Evolutionary conservation across 2,329 filamentous ascomycete species (phyloP).

Genomic region (Penicillium olsonii): DNA sequence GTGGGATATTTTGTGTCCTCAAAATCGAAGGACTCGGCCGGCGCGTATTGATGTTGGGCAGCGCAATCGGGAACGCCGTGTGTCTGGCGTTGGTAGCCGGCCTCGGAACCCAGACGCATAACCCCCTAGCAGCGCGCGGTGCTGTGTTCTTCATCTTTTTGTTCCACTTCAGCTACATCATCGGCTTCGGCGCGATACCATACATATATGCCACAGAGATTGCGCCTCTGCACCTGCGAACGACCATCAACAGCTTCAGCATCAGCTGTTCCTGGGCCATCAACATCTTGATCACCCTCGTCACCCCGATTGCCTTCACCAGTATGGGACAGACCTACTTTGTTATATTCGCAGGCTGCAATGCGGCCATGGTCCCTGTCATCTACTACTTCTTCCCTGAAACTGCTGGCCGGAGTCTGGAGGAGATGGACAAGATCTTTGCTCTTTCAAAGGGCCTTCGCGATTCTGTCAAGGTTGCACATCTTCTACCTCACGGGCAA

Average conservation of each 20-base stretch:
- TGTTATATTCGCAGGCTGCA: constrained; percentile 21
- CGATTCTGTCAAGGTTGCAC: constrained; percentile 19
- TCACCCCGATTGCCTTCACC: constrained; percentile 25
- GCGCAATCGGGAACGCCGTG: constrained; percentile 19
- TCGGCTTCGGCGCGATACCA: constrained; percentile 26
- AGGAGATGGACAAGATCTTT: constrained; percentile 27
- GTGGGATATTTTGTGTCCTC: constrained; percentile 20
- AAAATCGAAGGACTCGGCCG: constrained; percentile 21
- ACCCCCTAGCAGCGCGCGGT: constrained; percentile 17
- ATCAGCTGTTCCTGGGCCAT: constrained; percentile 24
- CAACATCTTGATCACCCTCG: constrained; percentile 22
- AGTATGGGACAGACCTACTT: constrained; percentile 23
- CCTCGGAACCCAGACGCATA: constrained; percentile 17
- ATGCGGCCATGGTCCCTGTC: constrained; percentile 17
- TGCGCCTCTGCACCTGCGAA: constrained; percentile 22
- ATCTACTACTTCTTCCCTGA: constrained; percentile 25
- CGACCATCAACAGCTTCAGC: constrained; percentile 26
- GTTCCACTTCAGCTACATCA: constrained; percentile 27
- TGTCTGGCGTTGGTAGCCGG: constrained; percentile 20
- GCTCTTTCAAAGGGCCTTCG: constrained; percentile 8
- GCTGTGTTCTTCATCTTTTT: constrained; percentile 26
- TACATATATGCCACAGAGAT: constrained; percentile 25
- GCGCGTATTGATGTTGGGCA: constrained; percentile 20
- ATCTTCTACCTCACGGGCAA: constrained; percentile 11
- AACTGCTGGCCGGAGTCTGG: constrained; percentile 23